These are phyloP conservation scores for Antrodiella citrinella DNA, from an alignment of 768 basidiomycete genomes.

Conservation along the genomic window DNA sequence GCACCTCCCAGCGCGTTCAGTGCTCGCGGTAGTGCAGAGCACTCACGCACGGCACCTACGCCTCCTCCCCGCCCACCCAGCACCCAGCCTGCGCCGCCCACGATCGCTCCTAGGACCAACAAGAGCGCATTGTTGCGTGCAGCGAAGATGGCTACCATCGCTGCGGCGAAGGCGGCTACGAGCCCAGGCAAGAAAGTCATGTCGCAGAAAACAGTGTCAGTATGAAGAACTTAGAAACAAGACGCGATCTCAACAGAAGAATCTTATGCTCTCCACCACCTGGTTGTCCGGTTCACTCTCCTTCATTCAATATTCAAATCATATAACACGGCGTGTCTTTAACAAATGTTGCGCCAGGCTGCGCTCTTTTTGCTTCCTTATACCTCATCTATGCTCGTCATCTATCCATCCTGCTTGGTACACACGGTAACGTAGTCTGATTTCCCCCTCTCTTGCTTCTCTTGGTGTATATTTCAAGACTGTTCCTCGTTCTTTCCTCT, in stretches of 20 bases:
- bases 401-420: not conserved
- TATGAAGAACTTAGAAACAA: not conserved
- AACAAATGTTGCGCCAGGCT: too few relatives aligned
- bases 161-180: constrained; percentile 1
- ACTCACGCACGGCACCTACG: constrained; percentile 16
- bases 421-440: not conserved
- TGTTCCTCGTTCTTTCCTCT: too few relatives aligned
- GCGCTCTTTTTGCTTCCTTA: not conserved
- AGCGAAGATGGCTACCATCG: constrained; percentile 49
- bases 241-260: too few relatives aligned
- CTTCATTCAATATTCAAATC: too few relatives aligned
- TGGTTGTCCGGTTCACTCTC: too few relatives aligned
- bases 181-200: constrained; percentile 6
- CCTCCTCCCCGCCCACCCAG: constrained; percentile 42
- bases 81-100: constrained; percentile 45
- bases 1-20: not conserved
- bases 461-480: too few relatives aligned
- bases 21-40: constrained; percentile 4
- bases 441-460: not conserved
- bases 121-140: constrained; percentile 64
- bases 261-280: too few relatives aligned
- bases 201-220: not conserved
- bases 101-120: constrained; percentile 64
- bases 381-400: not conserved
- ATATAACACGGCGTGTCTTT: too few relatives aligned